A percentile compares a stretch with the other conserved stretches of the same genome.
phyloP scores from a whole-genome alignment of 352 stramenopile species.

The Globisporangium cylindrosporum region DNA sequence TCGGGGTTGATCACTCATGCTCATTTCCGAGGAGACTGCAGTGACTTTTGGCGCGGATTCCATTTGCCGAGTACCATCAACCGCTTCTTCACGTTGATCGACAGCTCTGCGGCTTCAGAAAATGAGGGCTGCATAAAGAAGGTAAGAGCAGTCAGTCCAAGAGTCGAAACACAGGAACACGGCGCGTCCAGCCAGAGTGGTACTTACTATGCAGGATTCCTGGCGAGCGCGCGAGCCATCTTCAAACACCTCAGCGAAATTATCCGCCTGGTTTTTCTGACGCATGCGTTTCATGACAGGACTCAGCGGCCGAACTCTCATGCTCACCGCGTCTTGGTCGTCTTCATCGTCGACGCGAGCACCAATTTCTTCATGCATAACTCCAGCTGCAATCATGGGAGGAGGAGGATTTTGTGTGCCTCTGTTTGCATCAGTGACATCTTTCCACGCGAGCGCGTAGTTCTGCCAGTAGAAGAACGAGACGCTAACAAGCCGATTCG shows the following conservation, averaged over 20 bases:
- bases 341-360: conserved; percentile 10
- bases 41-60: conserved; percentile 14
- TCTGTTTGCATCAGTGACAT: conserved; percentile 25
- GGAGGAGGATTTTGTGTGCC: background rate
- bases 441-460: conserved; percentile 70
- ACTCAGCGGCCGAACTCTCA: conserved; percentile 33
- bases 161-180: background rate
- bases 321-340: conserved; percentile 11
- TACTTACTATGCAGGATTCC: conserved; percentile 8
- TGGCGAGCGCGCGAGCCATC: background rate
- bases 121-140: conserved; percentile 19
- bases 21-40: conserved; percentile 4
- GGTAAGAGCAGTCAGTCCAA: background rate
- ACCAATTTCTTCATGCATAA: background rate
- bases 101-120: conserved; percentile 44
- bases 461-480: conserved; percentile 77
- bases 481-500: conserved; percentile 27
- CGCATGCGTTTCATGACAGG: conserved; percentile 53
- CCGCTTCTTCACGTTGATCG: conserved; percentile 59
- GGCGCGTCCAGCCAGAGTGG: background rate
- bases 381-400: background rate
- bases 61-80: conserved; percentile 51
- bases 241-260: background rate
- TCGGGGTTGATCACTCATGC: background rate
- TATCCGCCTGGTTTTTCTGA: conserved; percentile 19